Base-by-base conservation (phyloP, 768 basidiomycete genomes). In the Gloeopeniophorella convolvens region DNA sequence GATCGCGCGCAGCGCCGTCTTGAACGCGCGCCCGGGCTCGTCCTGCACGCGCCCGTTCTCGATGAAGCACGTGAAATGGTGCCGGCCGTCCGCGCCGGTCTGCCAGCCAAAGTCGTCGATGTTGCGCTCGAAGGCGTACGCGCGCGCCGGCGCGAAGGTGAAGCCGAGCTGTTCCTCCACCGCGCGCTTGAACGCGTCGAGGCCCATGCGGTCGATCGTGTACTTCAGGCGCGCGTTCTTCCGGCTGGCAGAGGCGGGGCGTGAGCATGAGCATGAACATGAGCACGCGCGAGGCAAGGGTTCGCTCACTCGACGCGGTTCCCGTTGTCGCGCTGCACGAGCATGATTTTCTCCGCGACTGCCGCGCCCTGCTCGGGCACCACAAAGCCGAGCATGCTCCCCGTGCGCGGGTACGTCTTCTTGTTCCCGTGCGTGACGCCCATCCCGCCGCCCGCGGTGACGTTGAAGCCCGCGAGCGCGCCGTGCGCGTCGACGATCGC, bases 361-460 rank as follows among this genome's bases (percentile, higher is more conserved):
- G 78, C 72, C 60, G 77, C 77, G 45, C 89, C 93, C 63, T 98
- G 85, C 45, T 93, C 90, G 5, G 79, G 70, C 1, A 86, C 89
- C 61, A 91, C 92, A 75, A 98, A 99, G 43, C 96, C 96, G 54
- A 99, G 79, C 40, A 96, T 69, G 60, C 85, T 84, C 24, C 80
- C 92, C 37, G 83, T 67, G 45, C 96, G 85, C 39, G 96, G 96
- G 65, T 98, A 98, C 0, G 96, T 99, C 74, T 96, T 94, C 75
- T 97, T 98, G 76, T 91, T 95, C 28, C 92, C 92, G 60, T 98
- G 95, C 1, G 96, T 98, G 36, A 97, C 96, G 67, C 96, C 96
- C 96, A 99, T 99, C 42, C 96, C 96, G 59, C 96, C 96, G 49
- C 96, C 96, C 36, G 90, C 73, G 13, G 84, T 69, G 45, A 99